Base-by-base conservation (phyloP, 2,329 filamentous ascomycete genomes). In the Colletotrichum sidae region DNA sequence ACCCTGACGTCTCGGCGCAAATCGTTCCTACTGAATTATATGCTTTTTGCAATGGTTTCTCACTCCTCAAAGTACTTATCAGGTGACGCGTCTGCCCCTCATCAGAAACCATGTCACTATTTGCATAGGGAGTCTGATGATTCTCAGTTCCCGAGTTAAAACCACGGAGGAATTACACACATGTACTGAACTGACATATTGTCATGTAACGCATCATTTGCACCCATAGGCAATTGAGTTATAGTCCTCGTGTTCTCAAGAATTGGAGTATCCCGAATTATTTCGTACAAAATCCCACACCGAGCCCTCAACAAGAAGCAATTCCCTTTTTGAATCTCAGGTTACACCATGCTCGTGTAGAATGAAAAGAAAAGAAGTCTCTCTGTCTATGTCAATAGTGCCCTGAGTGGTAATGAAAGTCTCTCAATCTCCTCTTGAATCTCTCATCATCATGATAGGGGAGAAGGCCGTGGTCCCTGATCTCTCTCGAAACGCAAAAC, bases 401-500 rank as follows among this genome's bases (percentile, higher is more conserved):
- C 60, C 64, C 60, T 65, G 53, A 64, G 60, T 65, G 55, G 60
- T 64, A 64, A 50, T 67, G 64, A 67, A 67, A 65, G 60, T 60
- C 64, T 64, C 64, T 64, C 49, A 65, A 59, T 64, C 54, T 65
- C 60, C 55, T 64, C 64, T 64, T 67, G 63, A 62, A 64, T 64
- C 64, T 64, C 54, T 67, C 64, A 57, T 66, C 53, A 61, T 67
- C 56, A 61, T 62, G 66, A 62, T 55, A 53, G 44, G 41, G 54
- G 45, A 51, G 47, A 50, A 67, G 66, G 63, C 64, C 58, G 63
- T 67, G 60, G 53, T 63, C 68, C 67, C 68, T 64, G 67, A 61
- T 69, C 25, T 25, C 25, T 70, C 65, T 72, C 69, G 69, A 71
- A 69, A 66, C 69, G 51, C 59, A 68, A 69, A 72, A 39, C 44